Conservation (phyloP, 768 basidiomycete genomes). For the Leccinum fibrillosum region DNA sequence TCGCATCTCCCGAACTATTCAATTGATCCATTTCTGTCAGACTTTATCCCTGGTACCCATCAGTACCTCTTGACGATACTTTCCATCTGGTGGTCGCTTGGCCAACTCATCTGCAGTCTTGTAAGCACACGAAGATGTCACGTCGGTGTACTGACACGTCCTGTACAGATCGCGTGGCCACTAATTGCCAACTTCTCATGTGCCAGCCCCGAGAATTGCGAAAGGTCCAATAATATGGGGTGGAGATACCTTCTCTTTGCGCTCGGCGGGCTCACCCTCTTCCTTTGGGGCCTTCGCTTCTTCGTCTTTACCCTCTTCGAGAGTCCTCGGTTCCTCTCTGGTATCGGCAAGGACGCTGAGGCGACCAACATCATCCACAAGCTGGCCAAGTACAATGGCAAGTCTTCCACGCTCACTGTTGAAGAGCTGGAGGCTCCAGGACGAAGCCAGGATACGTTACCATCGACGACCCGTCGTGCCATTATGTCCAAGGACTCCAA, state of each 20-base stretch:
- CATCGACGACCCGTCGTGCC: slow-evolving; percentile 14
- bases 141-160: neutral
- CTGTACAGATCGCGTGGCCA: slow-evolving; percentile 54
- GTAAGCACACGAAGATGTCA: slow-evolving; percentile 22
- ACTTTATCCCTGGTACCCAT: slow-evolving; percentile 50
- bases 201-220: slow-evolving; percentile 31
- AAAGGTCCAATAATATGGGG: slow-evolving; percentile 53
- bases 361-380: slow-evolving; percentile 47
- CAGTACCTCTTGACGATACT: slow-evolving; percentile 58
- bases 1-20: neutral
- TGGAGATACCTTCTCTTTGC: slow-evolving; percentile 60
- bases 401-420: slow-evolving; percentile 38
- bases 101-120: slow-evolving; percentile 49
- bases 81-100: slow-evolving; percentile 59
- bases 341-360: slow-evolving; percentile 49
- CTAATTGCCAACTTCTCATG: slow-evolving; percentile 56
- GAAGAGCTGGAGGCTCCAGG: slow-evolving; percentile 41
- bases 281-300: slow-evolving; percentile 52
- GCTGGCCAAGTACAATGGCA: slow-evolving; percentile 51
- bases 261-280: slow-evolving; percentile 49
- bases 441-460: slow-evolving; percentile 9
- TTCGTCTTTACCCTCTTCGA: slow-evolving; percentile 53
- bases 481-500: slow-evolving; percentile 41
- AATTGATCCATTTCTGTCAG: slow-evolving; percentile 26
- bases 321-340: slow-evolving; percentile 56